Percentiles rank a stretch among this genome's conserved stretches.
Evolutionary conservation across 495 filamentous ascomycete species (phyloP).

Genomic region (Penicillium argentinense): DNA sequence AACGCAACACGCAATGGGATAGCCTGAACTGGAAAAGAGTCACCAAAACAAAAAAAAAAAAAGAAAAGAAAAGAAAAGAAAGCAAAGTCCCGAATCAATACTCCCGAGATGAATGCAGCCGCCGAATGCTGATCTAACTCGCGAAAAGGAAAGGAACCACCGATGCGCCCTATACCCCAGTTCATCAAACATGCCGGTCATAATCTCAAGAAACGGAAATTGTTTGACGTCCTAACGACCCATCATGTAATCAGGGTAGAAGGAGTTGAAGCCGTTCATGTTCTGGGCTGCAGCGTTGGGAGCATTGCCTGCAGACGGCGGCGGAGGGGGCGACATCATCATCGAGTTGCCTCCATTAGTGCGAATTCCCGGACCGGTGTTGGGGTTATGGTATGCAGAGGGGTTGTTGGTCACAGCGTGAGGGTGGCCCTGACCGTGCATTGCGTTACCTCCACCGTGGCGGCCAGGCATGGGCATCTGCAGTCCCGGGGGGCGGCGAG

Average conservation of each 20-base stretch:
- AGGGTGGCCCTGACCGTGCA: conserved; percentile 33
- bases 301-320: conserved; percentile 38
- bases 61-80: conserved; percentile 32
- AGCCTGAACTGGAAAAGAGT: conserved; percentile 4
- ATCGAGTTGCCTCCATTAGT: conserved; percentile 44
- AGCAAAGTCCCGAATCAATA: conserved; percentile 39
- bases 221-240: conserved; percentile 44
- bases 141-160: conserved; percentile 38
- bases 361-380: conserved; percentile 46
- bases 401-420: conserved; percentile 39
- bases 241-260: conserved; percentile 62
- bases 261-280: conserved; percentile 45
- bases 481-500: conserved; percentile 69
- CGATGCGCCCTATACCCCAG: conserved; percentile 48
- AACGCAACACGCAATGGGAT: conserved; percentile 1
- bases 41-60: conserved; percentile 10
- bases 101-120: conserved; percentile 46
- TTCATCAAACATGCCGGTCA: conserved; percentile 52
- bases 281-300: conserved; percentile 39
- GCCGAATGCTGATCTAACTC: conserved; percentile 52
- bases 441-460: conserved; percentile 28
- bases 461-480: conserved; percentile 39
- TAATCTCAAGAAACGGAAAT: conserved; percentile 38
- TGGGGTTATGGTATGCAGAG: conserved; percentile 35
- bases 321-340: conserved; percentile 41